phyloP scores from a whole-genome alignment of 306 rosid genomes.

The Astragalus membranaceus region DNA sequence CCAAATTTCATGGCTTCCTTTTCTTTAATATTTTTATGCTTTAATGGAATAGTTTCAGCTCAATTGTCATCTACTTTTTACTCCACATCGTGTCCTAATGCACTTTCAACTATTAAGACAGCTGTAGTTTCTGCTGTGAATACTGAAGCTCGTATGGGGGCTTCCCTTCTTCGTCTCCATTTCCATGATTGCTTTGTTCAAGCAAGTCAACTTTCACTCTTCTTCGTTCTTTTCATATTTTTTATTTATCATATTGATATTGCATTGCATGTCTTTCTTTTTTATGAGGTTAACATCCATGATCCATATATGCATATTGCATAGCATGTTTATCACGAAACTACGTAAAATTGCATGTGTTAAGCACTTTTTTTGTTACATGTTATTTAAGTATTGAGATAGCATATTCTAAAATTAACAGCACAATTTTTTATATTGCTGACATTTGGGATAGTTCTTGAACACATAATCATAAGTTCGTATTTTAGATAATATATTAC shows the following conservation, averaged over 20 bases:
- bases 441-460: too few species aligned
- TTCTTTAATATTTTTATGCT: neutral
- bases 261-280: too few species aligned
- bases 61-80: slow-evolving; percentile 47
- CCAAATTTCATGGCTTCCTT: neutral
- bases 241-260: neutral
- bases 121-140: slow-evolving; percentile 35
- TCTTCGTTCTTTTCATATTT: neutral
- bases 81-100: slow-evolving; percentile 41
- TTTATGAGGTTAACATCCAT: neutral
- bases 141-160: slow-evolving; percentile 66
- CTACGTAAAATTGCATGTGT: too few species aligned
- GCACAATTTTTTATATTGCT: too few species aligned
- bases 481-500: too few species aligned
- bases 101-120: slow-evolving; percentile 37
- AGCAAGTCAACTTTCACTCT: slow-evolving; percentile 30
- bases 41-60: slow-evolving; percentile 28
- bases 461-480: too few species aligned
- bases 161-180: slow-evolving; percentile 71
- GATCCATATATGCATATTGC: too few species aligned
- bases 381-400: too few species aligned
- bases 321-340: neutral
- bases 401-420: too few species aligned
- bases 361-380: too few species aligned
- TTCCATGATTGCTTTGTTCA: slow-evolving; percentile 77